These are phyloP conservation scores for Claviceps citrina DNA, from an alignment of 2,329 filamentous ascomycete species.

Conservation along the genomic window DNA sequence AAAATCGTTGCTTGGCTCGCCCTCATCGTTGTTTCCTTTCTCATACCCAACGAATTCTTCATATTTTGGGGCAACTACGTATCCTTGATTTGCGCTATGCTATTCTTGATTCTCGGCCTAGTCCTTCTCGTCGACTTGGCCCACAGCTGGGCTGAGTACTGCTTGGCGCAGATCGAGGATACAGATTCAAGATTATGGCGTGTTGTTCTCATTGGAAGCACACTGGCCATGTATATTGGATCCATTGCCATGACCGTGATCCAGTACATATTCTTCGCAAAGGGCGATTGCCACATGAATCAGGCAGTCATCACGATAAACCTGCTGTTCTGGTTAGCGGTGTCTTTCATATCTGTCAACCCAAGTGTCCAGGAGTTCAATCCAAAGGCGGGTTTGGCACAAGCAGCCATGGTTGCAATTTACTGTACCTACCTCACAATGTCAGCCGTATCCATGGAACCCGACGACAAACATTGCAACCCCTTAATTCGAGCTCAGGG, in stretches of 20 bases:
- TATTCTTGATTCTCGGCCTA: slow-evolving; percentile 85
- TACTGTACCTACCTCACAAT: slow-evolving; percentile 99
- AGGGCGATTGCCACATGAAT: slow-evolving; percentile 77
- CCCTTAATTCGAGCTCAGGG: slow-evolving; percentile 74
- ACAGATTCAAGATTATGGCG: slow-evolving; percentile 77
- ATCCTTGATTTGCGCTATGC: slow-evolving; percentile 70
- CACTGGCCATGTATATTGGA: slow-evolving; percentile 80
- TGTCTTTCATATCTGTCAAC: slow-evolving; percentile 77
- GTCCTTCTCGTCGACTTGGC: slow-evolving; percentile 88
- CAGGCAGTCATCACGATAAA: slow-evolving; percentile 93
- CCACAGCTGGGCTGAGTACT: slow-evolving; percentile 94
- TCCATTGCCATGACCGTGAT: slow-evolving; percentile 88
- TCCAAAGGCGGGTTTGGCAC: slow-evolving; percentile 84
- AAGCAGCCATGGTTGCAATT: slow-evolving; percentile 89
- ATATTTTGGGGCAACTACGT: slow-evolving; percentile 93
- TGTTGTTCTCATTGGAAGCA: slow-evolving; percentile 75
- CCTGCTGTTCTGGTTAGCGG: slow-evolving; percentile 62
- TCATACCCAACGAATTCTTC: slow-evolving; percentile 92
- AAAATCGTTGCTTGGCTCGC: slow-evolving; percentile 83
- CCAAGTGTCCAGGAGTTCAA: slow-evolving; percentile 83
- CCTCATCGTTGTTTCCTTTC: slow-evolving; percentile 79
- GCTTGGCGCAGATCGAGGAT: slow-evolving; percentile 81
- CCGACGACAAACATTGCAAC: slow-evolving; percentile 86
- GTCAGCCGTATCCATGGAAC: slow-evolving; percentile 97
- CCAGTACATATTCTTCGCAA: slow-evolving; percentile 94